A percentile compares a stretch with the other conserved stretches of the same genome.
Conservation (phyloP, 2,329 filamentous ascomycete species). For the Trichoderma breve region DNA sequence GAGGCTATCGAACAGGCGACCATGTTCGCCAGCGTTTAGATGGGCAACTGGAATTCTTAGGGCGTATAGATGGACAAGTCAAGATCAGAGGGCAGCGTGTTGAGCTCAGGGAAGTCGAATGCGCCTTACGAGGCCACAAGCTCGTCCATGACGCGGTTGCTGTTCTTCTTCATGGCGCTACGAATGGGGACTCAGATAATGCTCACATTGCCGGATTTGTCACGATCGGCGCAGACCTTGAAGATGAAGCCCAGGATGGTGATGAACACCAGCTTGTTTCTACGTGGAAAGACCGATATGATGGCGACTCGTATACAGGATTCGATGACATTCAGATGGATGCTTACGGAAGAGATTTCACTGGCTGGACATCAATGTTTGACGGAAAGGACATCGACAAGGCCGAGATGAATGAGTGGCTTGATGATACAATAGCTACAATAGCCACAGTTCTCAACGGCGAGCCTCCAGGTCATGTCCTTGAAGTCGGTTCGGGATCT, state of each 20-base stretch:
- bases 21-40: not conserved
- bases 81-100: constrained; percentile 34
- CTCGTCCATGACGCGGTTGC: not conserved
- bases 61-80: constrained; percentile 22
- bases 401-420: constrained; percentile 34
- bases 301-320: not conserved
- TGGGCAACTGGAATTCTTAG: not conserved
- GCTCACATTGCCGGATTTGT: not conserved
- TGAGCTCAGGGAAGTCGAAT: constrained; percentile 32
- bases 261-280: not conserved
- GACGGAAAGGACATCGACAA: constrained; percentile 29
- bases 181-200: not conserved
- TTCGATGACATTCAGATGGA: not conserved
- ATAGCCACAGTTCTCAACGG: constrained; percentile 19
- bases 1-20: not conserved
- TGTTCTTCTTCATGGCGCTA: not conserved
- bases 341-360: constrained; percentile 27
- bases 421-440: constrained; percentile 32
- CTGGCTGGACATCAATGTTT: constrained; percentile 35
- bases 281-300: not conserved
- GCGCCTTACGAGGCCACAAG: not conserved
- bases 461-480: not conserved
- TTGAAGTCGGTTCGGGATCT: not conserved
- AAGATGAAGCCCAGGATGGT: not conserved
- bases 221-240: not conserved